Evolutionary conservation across 225 moss, liverwort and hornwort species (phyloP), one percentile per base, ranked within the genome.

Genomic region (Sphagnum contortum): DNA sequence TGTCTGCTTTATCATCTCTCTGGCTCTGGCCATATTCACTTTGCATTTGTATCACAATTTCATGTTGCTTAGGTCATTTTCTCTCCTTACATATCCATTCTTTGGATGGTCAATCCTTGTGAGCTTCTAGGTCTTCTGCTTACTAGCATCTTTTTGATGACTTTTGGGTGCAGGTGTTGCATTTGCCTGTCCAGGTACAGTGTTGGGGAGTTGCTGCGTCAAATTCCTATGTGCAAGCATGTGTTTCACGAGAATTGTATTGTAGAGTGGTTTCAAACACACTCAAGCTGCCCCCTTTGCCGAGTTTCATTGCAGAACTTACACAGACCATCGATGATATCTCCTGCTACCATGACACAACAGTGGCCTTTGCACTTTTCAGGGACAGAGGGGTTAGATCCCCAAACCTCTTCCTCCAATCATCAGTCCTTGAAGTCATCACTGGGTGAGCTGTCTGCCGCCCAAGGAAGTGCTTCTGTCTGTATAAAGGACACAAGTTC

Each of bases 211-310:
- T 45, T 66, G 52, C 65, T 66, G 53, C 45, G 65, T 10, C 14
- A 54, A 14, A 66, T 66, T 45, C 65, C 65, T 66, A 12, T 45
- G 1, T 66, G 65, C 54, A 53, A 46, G 12, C 65, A 66, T 5
- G 54, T 66, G 8, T 66, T 66, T 45, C 65, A 66, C 52, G 55
- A 53, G 12, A 55, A 53, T 8, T 66, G 65, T 44, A 55, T 66
- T 11, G 54, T 53, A 45, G 54, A 56, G 52, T 66, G 65, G 65
- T 66, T 66, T 46, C 12, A 54, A 56, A 55, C 10, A 7, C 45
- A 66, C 65, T 55, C 65, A 45, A 66, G 55, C 65, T 66, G 65
- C 54, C 65, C 65, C 2, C 29, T 66, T 55, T 66, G 65, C 47
- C 65, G 65, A 5, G 45, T 66, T 47, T 66, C 65, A 3, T 56